Evolutionary conservation across 495 filamentous ascomycete genomes (phyloP).

Genomic region (Neurospora sp.): DNA sequence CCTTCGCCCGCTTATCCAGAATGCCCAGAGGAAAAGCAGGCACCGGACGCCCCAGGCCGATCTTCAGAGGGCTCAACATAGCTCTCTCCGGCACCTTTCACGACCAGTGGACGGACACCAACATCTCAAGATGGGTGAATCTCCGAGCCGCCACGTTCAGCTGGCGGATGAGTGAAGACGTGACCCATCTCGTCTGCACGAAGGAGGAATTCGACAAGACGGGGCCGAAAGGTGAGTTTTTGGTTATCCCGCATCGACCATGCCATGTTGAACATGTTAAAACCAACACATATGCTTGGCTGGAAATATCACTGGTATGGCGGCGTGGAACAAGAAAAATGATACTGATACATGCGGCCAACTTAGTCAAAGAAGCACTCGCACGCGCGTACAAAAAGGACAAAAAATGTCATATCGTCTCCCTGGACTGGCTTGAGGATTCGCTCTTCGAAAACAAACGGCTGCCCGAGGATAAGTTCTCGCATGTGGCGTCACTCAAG

Average conservation of each 20-base stretch:
- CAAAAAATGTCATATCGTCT: constrained; percentile 20
- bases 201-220: constrained; percentile 18
- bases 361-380: constrained; percentile 14
- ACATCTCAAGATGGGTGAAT: constrained; percentile 23
- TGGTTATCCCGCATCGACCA: neutral
- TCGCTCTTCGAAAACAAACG: constrained; percentile 10
- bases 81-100: constrained; percentile 21
- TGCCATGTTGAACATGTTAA: neutral
- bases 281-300: neutral
- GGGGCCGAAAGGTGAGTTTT: constrained; percentile 1
- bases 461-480: constrained; percentile 15
- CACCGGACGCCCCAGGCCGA: constrained; percentile 7
- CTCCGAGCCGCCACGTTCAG: constrained; percentile 18
- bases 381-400: neutral
- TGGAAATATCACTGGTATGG: neutral
- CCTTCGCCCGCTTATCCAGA: neutral
- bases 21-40: neutral
- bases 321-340: neutral
- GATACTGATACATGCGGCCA: too few species aligned
- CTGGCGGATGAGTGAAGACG: constrained; percentile 8
- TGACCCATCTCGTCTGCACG: constrained; percentile 31
- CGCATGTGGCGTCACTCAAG: constrained; percentile 8
- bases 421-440: constrained; percentile 32
- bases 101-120: constrained; percentile 19
- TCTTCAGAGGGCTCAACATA: constrained; percentile 21